These are phyloP conservation scores for Eremochloa ophiuroides DNA, from an alignment of 176 grass and related monocot species.

Conservation along the genomic window DNA sequence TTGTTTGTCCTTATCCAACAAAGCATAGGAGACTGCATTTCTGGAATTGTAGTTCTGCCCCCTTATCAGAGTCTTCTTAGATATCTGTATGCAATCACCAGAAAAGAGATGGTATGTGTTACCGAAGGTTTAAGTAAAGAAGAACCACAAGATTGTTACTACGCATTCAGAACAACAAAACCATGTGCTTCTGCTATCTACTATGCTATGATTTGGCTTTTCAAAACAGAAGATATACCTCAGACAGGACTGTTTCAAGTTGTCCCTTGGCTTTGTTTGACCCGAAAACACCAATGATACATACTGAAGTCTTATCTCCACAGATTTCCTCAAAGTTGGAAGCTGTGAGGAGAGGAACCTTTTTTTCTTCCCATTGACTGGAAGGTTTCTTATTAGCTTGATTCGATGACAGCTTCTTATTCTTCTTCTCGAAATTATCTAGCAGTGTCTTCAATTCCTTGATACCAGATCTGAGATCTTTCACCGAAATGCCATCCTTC, in stretches of 20 bases:
- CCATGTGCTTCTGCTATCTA: background rate
- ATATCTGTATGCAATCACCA: conserved; percentile 54
- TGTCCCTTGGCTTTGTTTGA: conserved; percentile 60
- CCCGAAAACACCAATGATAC: conserved; percentile 71
- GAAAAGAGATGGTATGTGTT: background rate
- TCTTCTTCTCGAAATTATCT: conserved; percentile 83
- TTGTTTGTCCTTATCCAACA: conserved; percentile 77
- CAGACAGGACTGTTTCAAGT: conserved; percentile 51
- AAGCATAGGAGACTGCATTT: conserved; percentile 43
- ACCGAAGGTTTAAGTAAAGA: background rate
- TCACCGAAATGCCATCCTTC: conserved; percentile 68
- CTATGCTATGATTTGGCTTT: background rate
- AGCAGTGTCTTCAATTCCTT: conserved; percentile 59
- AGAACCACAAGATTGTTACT: background rate
- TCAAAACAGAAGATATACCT: conserved; percentile 38
- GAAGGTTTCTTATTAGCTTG: conserved; percentile 51
- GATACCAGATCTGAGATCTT: conserved; percentile 80
- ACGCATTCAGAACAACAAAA: background rate
- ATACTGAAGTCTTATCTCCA: conserved; percentile 60
- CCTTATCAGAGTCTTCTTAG: conserved; percentile 77
- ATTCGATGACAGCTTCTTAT: conserved; percentile 49
- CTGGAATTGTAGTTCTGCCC: conserved; percentile 38
- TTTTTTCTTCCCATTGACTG: conserved; percentile 15
- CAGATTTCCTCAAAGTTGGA: conserved; percentile 64
- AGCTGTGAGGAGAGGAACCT: conserved; percentile 56